Evolutionary conservation across 164 flowering plant genomes (phyloP).

Genomic region (Magnolia changhungtana): DNA sequence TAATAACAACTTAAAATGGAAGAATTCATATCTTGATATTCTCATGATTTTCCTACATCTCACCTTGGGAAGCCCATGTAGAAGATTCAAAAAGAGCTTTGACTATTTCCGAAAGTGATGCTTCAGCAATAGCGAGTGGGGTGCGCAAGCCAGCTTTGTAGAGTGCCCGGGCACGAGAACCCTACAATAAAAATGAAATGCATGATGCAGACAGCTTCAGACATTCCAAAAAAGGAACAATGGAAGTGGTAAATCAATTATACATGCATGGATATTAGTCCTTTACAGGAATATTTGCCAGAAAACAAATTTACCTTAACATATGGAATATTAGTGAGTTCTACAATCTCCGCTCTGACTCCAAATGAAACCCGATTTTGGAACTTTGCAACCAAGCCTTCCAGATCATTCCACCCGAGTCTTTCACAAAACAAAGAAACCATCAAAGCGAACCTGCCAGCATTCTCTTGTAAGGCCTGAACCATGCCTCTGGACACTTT

Average conservation of each 20-base stretch:
- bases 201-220: background rate
- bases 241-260: background rate
- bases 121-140: constrained; percentile 86
- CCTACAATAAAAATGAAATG: constrained; percentile 39
- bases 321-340: constrained; percentile 86
- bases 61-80: constrained; percentile 81
- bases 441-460: constrained; percentile 99
- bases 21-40: background rate
- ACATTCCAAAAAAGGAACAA: background rate
- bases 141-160: constrained; percentile 93
- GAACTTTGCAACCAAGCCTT: constrained; percentile 85
- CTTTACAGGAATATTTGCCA: background rate
- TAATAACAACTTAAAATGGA: background rate
- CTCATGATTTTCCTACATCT: constrained; percentile 4
- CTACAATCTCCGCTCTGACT: constrained; percentile 93
- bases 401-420: constrained; percentile 97
- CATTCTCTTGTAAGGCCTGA: constrained; percentile 95
- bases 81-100: constrained; percentile 86
- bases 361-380: constrained; percentile 97
- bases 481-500: constrained; percentile 99
- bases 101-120: constrained; percentile 67
- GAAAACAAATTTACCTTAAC: constrained; percentile 55
- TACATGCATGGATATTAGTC: background rate
- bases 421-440: constrained; percentile 95
- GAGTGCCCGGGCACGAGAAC: constrained; percentile 95